phyloP scores from a whole-genome alignment of 805 yeast genomes.

The Lachancea dasiensis region DNA sequence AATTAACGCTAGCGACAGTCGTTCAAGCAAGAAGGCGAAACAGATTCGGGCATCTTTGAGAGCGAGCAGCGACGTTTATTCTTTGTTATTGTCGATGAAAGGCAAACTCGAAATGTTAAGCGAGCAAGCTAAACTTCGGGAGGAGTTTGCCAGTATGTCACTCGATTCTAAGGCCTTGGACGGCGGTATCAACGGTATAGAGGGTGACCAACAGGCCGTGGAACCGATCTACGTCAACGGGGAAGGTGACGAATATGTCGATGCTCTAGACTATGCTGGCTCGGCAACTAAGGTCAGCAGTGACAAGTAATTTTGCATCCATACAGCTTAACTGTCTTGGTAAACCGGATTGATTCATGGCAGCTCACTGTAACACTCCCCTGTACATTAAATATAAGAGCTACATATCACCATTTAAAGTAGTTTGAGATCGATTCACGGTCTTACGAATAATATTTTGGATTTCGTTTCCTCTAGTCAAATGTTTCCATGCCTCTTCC shows the following conservation, averaged over 20 bases:
- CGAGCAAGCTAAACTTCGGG: constrained; percentile 69
- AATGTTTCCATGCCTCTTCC: too few species aligned
- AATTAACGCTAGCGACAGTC: constrained; percentile 16
- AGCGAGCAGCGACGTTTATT: constrained; percentile 53
- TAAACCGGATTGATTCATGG: too few species aligned
- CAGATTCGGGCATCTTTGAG: constrained; percentile 52
- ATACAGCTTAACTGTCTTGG: too few species aligned
- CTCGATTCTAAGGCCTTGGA: constrained; percentile 24
- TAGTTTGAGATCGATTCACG: too few species aligned
- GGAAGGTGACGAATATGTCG: constrained; percentile 41
- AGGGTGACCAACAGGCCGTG: constrained; percentile 30
- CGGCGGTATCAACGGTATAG: constrained; percentile 27
- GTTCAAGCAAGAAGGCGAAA: constrained; percentile 40
- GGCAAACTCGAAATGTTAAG: constrained; percentile 77
- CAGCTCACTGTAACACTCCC: too few species aligned
- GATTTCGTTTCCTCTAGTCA: too few species aligned
- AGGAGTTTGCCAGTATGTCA: constrained; percentile 39
- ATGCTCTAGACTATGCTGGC: constrained; percentile 30
- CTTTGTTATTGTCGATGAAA: constrained; percentile 69
- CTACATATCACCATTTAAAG: too few species aligned
- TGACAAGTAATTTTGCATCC: too few species aligned
- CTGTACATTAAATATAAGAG: too few species aligned
- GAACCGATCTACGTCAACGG: constrained; percentile 39
- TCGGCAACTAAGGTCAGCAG: not conserved
- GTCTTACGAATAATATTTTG: too few species aligned